Conservation (phyloP, 768 basidiomycete species). For the Psilocybe sp. region DNA sequence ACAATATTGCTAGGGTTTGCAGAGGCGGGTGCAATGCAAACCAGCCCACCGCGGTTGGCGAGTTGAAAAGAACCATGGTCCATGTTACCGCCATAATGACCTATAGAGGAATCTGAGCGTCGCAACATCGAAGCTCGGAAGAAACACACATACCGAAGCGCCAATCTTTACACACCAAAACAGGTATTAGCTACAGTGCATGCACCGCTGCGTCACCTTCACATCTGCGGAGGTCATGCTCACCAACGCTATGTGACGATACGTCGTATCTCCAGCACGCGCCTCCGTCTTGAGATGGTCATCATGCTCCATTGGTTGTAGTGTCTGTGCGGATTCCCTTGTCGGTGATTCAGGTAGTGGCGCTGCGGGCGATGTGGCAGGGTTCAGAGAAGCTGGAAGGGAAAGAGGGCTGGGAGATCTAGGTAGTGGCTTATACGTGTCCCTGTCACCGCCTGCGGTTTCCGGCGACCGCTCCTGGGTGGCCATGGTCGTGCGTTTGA, state of each 20-base stretch:
- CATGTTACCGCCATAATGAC: conserved; percentile 41
- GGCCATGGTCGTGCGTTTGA: not conserved
- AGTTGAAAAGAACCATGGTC: conserved; percentile 40
- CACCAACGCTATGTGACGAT: conserved; percentile 37
- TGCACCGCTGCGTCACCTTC: not conserved
- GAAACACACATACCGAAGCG: conserved; percentile 9
- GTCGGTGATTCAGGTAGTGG: not conserved
- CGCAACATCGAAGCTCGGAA: not conserved
- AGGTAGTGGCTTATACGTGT: too few relatives aligned
- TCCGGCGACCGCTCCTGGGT: too few relatives aligned
- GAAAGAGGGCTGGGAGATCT: too few relatives aligned
- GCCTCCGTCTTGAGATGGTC: conserved; percentile 25
- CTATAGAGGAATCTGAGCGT: conserved; percentile 23
- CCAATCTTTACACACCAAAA: conserved; percentile 4
- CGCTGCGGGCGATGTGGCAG: too few relatives aligned
- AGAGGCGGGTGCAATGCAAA: conserved; percentile 67
- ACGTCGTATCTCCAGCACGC: conserved; percentile 36
- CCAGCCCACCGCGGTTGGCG: conserved; percentile 49
- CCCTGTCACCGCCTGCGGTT: too few relatives aligned
- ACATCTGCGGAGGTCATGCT: not conserved
- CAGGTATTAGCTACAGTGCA: not conserved
- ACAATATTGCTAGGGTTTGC: conserved; percentile 52
- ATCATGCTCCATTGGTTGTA: conserved; percentile 11
- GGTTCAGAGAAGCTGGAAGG: too few relatives aligned
- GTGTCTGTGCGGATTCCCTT: conserved; percentile 9